These are phyloP conservation scores for Acidiella bohemica DNA, from an alignment of 495 filamentous ascomycete species.

Conservation along the genomic window DNA sequence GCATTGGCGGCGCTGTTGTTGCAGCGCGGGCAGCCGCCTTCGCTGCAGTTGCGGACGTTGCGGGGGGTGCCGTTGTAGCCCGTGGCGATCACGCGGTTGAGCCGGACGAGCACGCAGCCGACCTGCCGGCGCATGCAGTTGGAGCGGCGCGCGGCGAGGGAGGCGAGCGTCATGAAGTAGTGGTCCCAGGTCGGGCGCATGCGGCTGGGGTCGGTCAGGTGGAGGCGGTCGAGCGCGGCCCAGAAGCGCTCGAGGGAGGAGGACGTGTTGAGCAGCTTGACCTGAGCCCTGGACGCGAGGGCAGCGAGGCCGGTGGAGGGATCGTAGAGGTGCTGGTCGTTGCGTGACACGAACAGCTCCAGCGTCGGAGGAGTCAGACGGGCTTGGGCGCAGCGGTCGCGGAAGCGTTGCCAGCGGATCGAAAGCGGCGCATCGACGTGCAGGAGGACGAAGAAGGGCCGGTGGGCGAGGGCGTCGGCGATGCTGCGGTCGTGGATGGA, in stretches of 20 bases:
- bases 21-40: slow-evolving; percentile 83
- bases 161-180: slow-evolving; percentile 94
- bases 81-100: slow-evolving; percentile 77
- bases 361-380: slow-evolving; percentile 42
- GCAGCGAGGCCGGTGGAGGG: slow-evolving; percentile 49
- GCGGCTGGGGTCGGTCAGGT: slow-evolving; percentile 64
- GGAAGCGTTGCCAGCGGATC: slow-evolving; percentile 66
- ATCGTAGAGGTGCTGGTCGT: slow-evolving; percentile 66
- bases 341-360: slow-evolving; percentile 62
- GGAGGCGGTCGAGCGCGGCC: slow-evolving; percentile 49
- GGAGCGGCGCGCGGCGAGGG: slow-evolving; percentile 75
- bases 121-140: slow-evolving; percentile 98
- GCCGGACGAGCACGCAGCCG: slow-evolving; percentile 84
- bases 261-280: slow-evolving; percentile 75
- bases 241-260: slow-evolving; percentile 56
- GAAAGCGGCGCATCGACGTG: slow-evolving; percentile 81
- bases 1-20: slow-evolving; percentile 47
- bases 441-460: slow-evolving; percentile 86
- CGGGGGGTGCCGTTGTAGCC: slow-evolving; percentile 97
- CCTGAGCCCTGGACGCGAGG: slow-evolving; percentile 63
- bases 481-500: slow-evolving; percentile 55
- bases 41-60: slow-evolving; percentile 74
- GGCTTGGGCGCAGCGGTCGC: slow-evolving; percentile 32
- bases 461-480: slow-evolving; percentile 56
- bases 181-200: slow-evolving; percentile 90